These are phyloP conservation scores for Kwoniella newhampshirensis DNA, from an alignment of 768 basidiomycete genomes.

Conservation along the genomic window DNA sequence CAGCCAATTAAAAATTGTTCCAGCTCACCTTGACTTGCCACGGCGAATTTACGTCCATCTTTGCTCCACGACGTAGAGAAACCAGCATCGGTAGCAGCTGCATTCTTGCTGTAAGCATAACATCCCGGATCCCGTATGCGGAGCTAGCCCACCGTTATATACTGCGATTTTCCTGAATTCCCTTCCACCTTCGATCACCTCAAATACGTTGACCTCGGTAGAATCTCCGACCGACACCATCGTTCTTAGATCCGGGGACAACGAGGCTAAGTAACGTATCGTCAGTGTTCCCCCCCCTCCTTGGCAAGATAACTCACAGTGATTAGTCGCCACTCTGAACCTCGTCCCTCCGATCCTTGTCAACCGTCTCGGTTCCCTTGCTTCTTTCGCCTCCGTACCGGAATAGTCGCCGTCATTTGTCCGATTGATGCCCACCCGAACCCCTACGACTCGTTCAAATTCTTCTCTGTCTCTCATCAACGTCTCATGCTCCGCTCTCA, in stretches of 20 bases:
- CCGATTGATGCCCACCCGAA: slow-evolving; percentile 13
- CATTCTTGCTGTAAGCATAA: slow-evolving; percentile 7
- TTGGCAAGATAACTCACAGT: slow-evolving; percentile 38
- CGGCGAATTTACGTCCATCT: slow-evolving; percentile 52
- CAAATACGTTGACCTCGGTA: slow-evolving; percentile 76
- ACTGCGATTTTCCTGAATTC: slow-evolving; percentile 66
- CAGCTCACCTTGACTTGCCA: slow-evolving; percentile 48
- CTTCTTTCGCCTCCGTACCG: slow-evolving; percentile 5
- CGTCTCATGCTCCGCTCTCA: slow-evolving; percentile 9
- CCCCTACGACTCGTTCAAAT: slow-evolving; percentile 25
- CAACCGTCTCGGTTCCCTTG: slow-evolving; percentile 29
- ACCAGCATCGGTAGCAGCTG: slow-evolving; percentile 48
- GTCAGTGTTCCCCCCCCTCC: slow-evolving; percentile 9
- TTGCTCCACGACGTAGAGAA: slow-evolving; percentile 52
- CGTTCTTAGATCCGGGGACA: slow-evolving; percentile 83
- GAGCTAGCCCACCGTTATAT: slow-evolving; percentile 54
- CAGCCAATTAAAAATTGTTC: background rate
- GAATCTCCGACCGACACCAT: slow-evolving; percentile 90
- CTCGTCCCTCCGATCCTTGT: slow-evolving; percentile 42
- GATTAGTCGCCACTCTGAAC: slow-evolving; percentile 49
- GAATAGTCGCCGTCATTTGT: background rate
- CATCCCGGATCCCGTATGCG: too few relatives aligned
- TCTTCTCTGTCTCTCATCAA: slow-evolving; percentile 18
- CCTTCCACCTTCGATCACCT: slow-evolving; percentile 64
- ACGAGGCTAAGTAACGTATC: slow-evolving; percentile 62